A percentile compares a stretch with the other conserved stretches of the same genome.
These are phyloP conservation scores for Hydrangea macrophylla DNA, from an alignment of 148 eudicot genomes.

Conservation along the genomic window DNA sequence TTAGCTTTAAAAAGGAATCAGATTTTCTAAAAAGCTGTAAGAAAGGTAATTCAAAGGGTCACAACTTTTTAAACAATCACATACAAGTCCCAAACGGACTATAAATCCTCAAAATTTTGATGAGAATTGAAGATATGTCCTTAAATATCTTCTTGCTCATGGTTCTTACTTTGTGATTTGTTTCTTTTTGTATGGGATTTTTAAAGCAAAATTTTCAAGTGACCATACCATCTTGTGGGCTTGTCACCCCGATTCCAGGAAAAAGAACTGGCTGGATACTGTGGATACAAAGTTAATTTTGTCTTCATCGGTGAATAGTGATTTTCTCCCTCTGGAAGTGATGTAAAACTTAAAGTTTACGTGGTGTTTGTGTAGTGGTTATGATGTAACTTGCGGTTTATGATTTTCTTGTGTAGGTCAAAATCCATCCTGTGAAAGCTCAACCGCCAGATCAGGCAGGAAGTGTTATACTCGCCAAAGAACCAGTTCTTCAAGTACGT, in stretches of 20 bases:
- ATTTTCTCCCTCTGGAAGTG: not conserved
- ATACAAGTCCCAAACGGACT: too few species aligned
- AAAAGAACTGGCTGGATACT: not conserved
- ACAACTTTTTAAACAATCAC: too few species aligned
- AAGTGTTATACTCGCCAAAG: constrained; percentile 83
- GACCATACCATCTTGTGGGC: not conserved
- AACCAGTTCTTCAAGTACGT: constrained; percentile 81
- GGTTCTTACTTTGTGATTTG: not conserved
- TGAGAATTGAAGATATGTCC: too few species aligned
- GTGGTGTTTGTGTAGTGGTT: not conserved
- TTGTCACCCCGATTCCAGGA: not conserved
- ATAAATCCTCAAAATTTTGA: too few species aligned
- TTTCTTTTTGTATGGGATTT: not conserved
- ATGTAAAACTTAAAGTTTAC: not conserved
- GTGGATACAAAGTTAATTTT: not conserved
- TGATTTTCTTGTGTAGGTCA: constrained; percentile 45
- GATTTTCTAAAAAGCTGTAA: too few species aligned
- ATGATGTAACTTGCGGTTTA: not conserved
- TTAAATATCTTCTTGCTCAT: not conserved
- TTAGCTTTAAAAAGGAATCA: too few species aligned
- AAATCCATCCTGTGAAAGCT: constrained; percentile 85
- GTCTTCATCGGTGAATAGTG: not conserved
- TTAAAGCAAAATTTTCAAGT: not conserved
- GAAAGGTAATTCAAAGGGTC: too few species aligned
- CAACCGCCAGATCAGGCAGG: constrained; percentile 79